Evolutionary conservation across 805 yeast genomes (phyloP).

Genomic region (Hanseniaspora lindneri): DNA sequence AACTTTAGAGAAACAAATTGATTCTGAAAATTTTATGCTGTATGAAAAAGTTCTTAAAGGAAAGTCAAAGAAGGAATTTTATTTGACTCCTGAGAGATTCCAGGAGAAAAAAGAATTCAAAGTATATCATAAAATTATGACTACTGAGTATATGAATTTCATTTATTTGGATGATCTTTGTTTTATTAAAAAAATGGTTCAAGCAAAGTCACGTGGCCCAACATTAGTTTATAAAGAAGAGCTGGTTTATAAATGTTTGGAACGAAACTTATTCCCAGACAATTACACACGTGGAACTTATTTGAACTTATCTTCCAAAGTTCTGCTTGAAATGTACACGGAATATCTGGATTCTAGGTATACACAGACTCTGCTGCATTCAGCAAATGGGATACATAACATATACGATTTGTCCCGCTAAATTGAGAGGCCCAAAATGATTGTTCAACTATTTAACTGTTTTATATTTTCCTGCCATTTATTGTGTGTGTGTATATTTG

Average conservation of each 20-base stretch:
- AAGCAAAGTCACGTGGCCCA: not conserved
- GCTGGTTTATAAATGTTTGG: conserved; percentile 10
- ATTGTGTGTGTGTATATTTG: too few species aligned
- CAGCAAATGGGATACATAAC: conserved; percentile 12
- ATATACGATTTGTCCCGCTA: conserved; percentile 9
- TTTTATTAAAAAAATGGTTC: conserved; percentile 1
- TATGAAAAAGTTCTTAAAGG: not conserved
- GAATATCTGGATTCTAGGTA: conserved; percentile 11
- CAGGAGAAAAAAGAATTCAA: not conserved
- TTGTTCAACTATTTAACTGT: too few species aligned
- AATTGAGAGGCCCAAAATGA: too few species aligned
- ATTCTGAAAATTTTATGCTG: not conserved
- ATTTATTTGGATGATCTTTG: conserved; percentile 10
- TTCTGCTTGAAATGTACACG: not conserved
- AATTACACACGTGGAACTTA: not conserved
- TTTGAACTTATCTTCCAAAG: not conserved
- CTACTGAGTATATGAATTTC: not conserved
- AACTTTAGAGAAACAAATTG: conserved; percentile 7
- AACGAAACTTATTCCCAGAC: conserved; percentile 5
- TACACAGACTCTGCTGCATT: conserved; percentile 2
- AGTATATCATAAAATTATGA: not conserved
- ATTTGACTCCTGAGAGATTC: conserved; percentile 7
- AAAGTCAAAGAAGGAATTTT: not conserved
- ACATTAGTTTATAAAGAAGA: conserved; percentile 6
- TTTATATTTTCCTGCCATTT: too few species aligned